Evolutionary conservation across 192 early-diverging fungal genomes (phyloP).

Genomic region (Coemansia sp.): DNA sequence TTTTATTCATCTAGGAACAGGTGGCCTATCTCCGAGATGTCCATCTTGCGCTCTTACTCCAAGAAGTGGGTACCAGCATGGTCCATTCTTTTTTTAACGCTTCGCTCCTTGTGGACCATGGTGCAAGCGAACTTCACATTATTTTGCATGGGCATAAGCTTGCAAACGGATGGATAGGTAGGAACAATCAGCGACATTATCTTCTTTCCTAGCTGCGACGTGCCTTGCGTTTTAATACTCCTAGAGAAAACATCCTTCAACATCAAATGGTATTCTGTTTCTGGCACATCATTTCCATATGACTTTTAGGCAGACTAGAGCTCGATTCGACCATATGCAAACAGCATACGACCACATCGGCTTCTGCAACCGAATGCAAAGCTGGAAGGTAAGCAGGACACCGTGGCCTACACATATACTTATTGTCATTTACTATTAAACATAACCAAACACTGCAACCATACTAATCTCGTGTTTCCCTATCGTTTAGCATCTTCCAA

Average conservation of each 20-base stretch:
- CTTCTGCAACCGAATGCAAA: conserved; percentile 9
- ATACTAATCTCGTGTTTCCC: not conserved
- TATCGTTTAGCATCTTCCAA: conserved; percentile 22
- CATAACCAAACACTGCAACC: not conserved
- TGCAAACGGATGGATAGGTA: conserved; percentile 37
- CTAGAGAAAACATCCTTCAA: too few species aligned
- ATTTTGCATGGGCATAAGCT: conserved; percentile 19
- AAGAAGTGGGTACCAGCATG: conserved; percentile 10
- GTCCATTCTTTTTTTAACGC: conserved; percentile 13
- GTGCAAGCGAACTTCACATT: conserved; percentile 9
- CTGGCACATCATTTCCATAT: not conserved
- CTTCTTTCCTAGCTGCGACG: not conserved
- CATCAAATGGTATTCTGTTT: not conserved
- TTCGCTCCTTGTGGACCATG: conserved; percentile 12
- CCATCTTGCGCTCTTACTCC: conserved; percentile 35
- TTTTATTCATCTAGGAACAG: conserved; percentile 12
- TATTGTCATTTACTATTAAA: not conserved
- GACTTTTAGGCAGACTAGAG: conserved; percentile 9
- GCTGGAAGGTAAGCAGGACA: conserved; percentile 15
- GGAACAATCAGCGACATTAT: not conserved
- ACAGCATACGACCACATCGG: conserved; percentile 3
- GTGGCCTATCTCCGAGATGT: conserved; percentile 37
- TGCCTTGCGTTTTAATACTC: not conserved
- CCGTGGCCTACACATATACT: not conserved
- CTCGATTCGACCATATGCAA: conserved; percentile 12